phyloP scores from a whole-genome alignment of 495 filamentous ascomycete species.

The Penicillium cataractarum region DNA sequence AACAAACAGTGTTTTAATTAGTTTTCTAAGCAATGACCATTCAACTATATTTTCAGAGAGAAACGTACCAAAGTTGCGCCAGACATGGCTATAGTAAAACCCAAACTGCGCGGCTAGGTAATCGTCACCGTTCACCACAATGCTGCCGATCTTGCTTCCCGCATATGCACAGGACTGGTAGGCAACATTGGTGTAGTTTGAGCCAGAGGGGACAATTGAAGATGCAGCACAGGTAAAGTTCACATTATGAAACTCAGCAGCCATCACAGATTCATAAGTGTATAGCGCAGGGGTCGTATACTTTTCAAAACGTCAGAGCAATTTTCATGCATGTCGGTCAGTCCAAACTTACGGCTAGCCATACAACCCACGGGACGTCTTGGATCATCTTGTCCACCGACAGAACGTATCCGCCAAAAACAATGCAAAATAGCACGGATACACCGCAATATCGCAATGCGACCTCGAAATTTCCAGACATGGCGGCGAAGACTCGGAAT shows the following conservation, averaged over 20 bases:
- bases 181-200: constrained; percentile 51
- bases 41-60: no score
- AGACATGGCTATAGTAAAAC: constrained; percentile 60
- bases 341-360: constrained; percentile 35
- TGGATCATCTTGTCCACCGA: constrained; percentile 42
- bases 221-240: constrained; percentile 51
- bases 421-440: constrained; percentile 38
- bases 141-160: constrained; percentile 53
- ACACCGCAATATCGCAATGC: constrained; percentile 43
- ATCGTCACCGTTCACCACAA: constrained; percentile 52
- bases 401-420: constrained; percentile 44
- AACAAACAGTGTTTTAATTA: neutral
- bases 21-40: neutral
- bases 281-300: constrained; percentile 71
- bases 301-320: constrained; percentile 8
- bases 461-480: constrained; percentile 45
- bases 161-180: constrained; percentile 63
- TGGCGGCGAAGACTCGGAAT: constrained; percentile 49
- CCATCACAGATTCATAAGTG: constrained; percentile 65
- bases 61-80: constrained; percentile 60
- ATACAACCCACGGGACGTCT: constrained; percentile 45
- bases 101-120: constrained; percentile 56
- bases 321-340: neutral
- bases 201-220: constrained; percentile 60
- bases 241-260: constrained; percentile 55